Base-by-base conservation (phyloP, 169 alveolate genomes). In the Cryptosporidium sp. region DNA sequence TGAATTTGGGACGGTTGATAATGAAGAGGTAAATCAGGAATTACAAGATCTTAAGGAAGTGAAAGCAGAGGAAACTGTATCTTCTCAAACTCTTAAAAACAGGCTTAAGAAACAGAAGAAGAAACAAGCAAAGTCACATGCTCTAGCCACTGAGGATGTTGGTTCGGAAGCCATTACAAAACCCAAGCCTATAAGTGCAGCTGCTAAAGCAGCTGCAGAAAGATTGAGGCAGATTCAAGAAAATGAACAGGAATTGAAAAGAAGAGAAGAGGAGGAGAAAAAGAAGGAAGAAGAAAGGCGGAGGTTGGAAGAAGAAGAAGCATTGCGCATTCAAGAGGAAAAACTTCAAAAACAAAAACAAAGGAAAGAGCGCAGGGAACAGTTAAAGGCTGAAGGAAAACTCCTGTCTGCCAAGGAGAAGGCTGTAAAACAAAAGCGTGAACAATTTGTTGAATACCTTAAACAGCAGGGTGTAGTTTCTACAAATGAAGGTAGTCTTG, bases 151-250 rank as follows among this genome's bases (percentile, higher is more conserved):
- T 18, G 70, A 75, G 26, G 69, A 53, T 53, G 56, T 12, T 56
- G 9, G 62, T 58, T 60, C 69, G 42, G 75, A 60, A 14, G 39
- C 75, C 8, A 33, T 2, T 65, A 14, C 71, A 12, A 80, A 48
- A 29, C 21, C 51, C 39, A 80, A 80, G 29, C 68, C 67, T 37
- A 62, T 42, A 26, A 80, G 45, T 48, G 68, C 68, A 1, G 94
- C 93, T 29, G 95, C 97, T 61, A 87, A 65, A 69, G 92, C 94
- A 56, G 97, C 96, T 5, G 96, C 96, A 61, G 97, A 94, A 87
- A 85, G 95, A 21, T 93, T 92, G 44, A 75, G 95, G 18, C 75
- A 75, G 60, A 53, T 94, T 45, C 93, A 93, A 65, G 97, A 93
- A 67, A 93, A 70, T 44, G 65, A 94, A 37, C 39, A 65, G 39